Evolutionary conservation across 2,329 filamentous ascomycete genomes (phyloP), one percentile per base, ranked within the genome.

Genomic region (Beauveria scarabaeidicola): DNA sequence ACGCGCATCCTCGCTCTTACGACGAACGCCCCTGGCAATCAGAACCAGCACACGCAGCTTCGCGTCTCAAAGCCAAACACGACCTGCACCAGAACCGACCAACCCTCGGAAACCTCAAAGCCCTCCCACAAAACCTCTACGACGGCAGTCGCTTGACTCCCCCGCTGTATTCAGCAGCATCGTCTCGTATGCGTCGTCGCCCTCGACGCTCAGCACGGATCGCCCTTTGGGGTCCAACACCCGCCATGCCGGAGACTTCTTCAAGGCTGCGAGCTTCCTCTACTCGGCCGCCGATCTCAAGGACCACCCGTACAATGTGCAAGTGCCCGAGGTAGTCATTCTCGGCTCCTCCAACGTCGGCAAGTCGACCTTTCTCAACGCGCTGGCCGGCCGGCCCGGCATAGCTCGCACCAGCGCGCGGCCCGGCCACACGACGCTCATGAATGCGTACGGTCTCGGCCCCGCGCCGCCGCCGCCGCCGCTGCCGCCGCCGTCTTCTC

Each of bases 281-380:
- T 82, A 81, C 73, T 78, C 78, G 17, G 78, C 78, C 19, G 74
- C 74, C 41, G 66, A 69, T 48, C 77, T 82, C 63, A 74, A 77
- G 57, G 68, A 80, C 66, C 74, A 84, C 61, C 75, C 74, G 32
- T 68, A 75, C 65, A 84, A 84, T 69, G 76, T 75, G 25, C 74
- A 75, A 62, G 72, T 78, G 4, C 82, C 82, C 48, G 82, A 85
- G 64, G 82, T 96, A 54, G 88, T 90, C 69, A 81, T 96, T 50
- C 84, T 95, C 41, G 91, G 91, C 47, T 91, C 92, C 67, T 91
- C 90, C 64, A 96, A 96, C 69, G 90, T 91, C 46, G 91, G 91
- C 68, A 96, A 96, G 72, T 94, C 90, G 1, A 90, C 90, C 17
- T 88, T 95, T 65, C 86, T 96, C 74, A 96, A 96, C 69, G 88